A percentile compares a stretch with the other conserved stretches of the same genome.
These are phyloP conservation scores for Quaeritorhiza haematococci DNA, from an alignment of 371 early-diverging fungal genomes.

Conservation along the genomic window DNA sequence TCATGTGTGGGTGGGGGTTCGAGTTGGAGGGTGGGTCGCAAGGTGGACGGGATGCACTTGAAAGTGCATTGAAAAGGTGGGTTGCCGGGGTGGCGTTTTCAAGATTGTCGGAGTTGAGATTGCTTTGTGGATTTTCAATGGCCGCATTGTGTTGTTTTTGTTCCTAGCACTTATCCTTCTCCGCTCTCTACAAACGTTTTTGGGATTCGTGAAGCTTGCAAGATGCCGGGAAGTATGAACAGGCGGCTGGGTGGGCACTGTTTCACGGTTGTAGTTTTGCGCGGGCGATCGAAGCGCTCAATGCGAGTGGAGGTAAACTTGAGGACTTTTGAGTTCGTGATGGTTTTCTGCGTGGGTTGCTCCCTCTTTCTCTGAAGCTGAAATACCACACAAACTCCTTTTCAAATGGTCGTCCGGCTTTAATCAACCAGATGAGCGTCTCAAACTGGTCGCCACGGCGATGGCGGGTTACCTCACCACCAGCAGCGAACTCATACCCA, in stretches of 20 bases:
- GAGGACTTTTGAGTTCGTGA: too few species aligned
- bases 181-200: neutral
- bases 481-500: constrained; percentile 13
- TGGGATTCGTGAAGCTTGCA: constrained; percentile 48
- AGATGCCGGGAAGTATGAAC: constrained; percentile 60
- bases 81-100: too few species aligned
- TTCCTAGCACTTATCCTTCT: neutral
- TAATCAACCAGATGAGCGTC: constrained; percentile 55
- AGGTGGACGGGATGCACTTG: too few species aligned
- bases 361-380: neutral
- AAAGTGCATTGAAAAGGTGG: too few species aligned
- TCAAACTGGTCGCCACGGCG: constrained; percentile 71
- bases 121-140: neutral
- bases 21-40: too few species aligned
- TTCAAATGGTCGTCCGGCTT: neutral
- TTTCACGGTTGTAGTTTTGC: constrained; percentile 67
- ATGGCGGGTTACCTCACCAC: constrained; percentile 53
- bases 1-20: constrained; percentile 72
- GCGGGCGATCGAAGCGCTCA: constrained; percentile 69
- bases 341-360: too few species aligned
- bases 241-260: constrained; percentile 82
- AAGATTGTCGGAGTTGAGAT: neutral
- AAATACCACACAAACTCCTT: neutral
- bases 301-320: constrained; percentile 48
- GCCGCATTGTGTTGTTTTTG: neutral